These are phyloP conservation scores for Trichocladium uniseriatum DNA, from an alignment of 495 filamentous ascomycete species.

Conservation along the genomic window DNA sequence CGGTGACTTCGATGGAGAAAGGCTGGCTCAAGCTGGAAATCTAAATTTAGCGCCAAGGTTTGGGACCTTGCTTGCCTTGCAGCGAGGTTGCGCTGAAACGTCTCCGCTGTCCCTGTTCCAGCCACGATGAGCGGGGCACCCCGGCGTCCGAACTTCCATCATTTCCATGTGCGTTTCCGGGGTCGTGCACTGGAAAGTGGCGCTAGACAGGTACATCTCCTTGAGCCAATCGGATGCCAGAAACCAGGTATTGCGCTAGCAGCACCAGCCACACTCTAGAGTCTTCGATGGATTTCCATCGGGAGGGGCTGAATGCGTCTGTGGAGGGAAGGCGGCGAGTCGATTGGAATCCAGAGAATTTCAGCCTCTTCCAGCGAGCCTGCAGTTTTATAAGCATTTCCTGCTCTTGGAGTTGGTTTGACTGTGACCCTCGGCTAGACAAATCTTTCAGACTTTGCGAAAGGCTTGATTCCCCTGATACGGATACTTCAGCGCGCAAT, in stretches of 20 bases:
- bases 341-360: constrained; percentile 24
- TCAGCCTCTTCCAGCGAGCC: constrained; percentile 23
- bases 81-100: neutral
- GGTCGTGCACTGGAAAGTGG: neutral
- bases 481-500: neutral
- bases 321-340: constrained; percentile 25
- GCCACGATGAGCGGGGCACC: constrained; percentile 15
- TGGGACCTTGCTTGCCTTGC: too few species aligned
- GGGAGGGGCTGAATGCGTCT: constrained; percentile 25
- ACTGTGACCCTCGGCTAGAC: constrained; percentile 6
- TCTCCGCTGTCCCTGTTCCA: neutral
- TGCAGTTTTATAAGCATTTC: constrained; percentile 18
- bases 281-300: constrained; percentile 33
- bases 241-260: constrained; percentile 17
- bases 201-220: constrained; percentile 10
- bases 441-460: neutral
- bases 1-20: too few species aligned
- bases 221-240: neutral
- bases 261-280: constrained; percentile 28
- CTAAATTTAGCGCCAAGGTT: constrained; percentile 1
- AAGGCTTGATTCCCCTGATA: neutral
- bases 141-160: neutral
- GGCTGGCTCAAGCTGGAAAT: neutral
- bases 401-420: neutral
- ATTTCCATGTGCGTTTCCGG: constrained; percentile 15